Evolutionary conservation across 805 yeast genomes (phyloP), one percentile per base, ranked within the genome.

Genomic region (Candida manassasensis): DNA sequence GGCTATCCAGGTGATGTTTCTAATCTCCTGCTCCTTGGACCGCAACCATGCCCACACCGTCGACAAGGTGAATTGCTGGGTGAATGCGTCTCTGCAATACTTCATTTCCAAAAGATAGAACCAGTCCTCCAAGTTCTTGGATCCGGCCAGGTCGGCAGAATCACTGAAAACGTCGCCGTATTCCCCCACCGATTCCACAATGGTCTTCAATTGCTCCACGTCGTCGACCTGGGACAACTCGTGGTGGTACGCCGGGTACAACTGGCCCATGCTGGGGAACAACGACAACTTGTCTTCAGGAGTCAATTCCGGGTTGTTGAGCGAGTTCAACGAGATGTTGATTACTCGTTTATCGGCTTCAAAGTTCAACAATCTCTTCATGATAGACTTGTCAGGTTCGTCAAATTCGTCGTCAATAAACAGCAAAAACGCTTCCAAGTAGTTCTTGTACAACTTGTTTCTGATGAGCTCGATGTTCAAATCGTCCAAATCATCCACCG

Each of bases 1-100:
- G 33, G 97, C 96, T 38, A 93, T 90, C 99, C 99, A 93, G n/a
- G 97, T 87, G 47, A 93, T 83, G 59, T 93, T 93, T 63, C 98
- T 77, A 40, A 94, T 79, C 62, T 93, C 99, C 64, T 94, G 98
- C 63, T 93, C 98, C 54, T 84, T 84, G 12, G 96, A 82, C 62
- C 87, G 84, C 55, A 94, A 75, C 95, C 96, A 93, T 5, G 96
- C 96, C 93, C 96, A 93, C 38, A 93, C 71, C 2, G 96, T 83
- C 25, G 88, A 75, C 49, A 84, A 75, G 12, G 96, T 79, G 61
- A 93, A 93, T 61, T 90, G 97, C 64, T 93, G 98, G 21, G 98
- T 89, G 61, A 93, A 88, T 0, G 96, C 96, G 55, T 83, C 81
- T 53, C 80, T 84, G 63, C 96, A 89, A 41, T 84, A 71, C 49